Conservation (phyloP, 805 yeast genomes). For the Barnettozyma sp. region DNA sequence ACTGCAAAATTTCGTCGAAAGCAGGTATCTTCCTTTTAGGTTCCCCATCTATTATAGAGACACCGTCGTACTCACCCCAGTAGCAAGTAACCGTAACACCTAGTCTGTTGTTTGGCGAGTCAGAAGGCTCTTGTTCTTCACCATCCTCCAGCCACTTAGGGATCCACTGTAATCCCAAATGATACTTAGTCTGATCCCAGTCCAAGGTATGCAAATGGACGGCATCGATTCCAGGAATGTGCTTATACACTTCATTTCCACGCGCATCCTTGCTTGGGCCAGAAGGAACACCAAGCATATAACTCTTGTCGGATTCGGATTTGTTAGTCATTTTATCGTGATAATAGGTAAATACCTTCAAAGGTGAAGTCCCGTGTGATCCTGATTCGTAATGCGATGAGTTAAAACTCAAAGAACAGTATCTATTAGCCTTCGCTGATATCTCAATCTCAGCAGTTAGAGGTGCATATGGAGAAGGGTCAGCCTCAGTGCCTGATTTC, state of each 20-base stretch:
- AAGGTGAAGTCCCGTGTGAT: conserved; percentile 44
- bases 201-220: conserved; percentile 57
- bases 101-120: conserved; percentile 32
- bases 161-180: conserved; percentile 68
- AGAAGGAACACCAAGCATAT: conserved; percentile 11
- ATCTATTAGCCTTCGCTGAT: conserved; percentile 53
- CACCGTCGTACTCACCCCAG: conserved; percentile 69
- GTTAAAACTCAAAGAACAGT: conserved; percentile 57
- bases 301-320: background rate
- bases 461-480: conserved; percentile 54
- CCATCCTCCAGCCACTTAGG: conserved; percentile 45
- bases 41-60: conserved; percentile 32
- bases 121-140: conserved; percentile 25
- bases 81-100: conserved; percentile 59
- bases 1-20: conserved; percentile 59
- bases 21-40: conserved; percentile 53
- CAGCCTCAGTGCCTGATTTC: conserved; percentile 38
- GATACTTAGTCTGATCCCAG: conserved; percentile 48
- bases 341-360: conserved; percentile 52
- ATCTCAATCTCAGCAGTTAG: conserved; percentile 56
- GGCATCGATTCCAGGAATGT: conserved; percentile 55
- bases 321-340: conserved; percentile 25
- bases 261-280: conserved; percentile 28
- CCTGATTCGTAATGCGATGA: conserved; percentile 34
- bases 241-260: conserved; percentile 45